phyloP scores from a whole-genome alignment of 352 stramenopile genomes.

The Phytophthora hybrid region DNA sequence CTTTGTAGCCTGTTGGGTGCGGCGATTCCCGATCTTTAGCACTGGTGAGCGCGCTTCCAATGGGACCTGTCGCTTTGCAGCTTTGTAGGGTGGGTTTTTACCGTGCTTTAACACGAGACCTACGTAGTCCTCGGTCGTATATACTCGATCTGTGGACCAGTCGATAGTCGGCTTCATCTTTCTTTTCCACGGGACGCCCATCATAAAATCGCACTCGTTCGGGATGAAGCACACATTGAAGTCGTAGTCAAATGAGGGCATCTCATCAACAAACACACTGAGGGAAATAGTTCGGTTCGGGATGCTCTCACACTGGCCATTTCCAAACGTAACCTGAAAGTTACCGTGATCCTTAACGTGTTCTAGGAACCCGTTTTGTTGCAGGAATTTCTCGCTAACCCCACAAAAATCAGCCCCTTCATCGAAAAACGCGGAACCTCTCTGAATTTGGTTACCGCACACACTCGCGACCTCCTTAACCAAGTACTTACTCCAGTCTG shows the following conservation, averaged over 20 bases:
- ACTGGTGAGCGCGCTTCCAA: neutral
- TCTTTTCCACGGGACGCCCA: slow-evolving; percentile 11
- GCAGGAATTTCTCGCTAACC: neutral
- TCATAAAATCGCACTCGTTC: slow-evolving; percentile 6
- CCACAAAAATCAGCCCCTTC: slow-evolving; percentile 15
- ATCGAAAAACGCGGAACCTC: neutral
- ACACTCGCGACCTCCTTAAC: slow-evolving; percentile 6
- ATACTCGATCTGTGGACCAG: slow-evolving; percentile 2
- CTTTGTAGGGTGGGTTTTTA: neutral
- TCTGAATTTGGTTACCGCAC: neutral
- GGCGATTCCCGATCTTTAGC: neutral
- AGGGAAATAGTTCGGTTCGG: neutral
- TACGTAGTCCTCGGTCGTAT: slow-evolving; percentile 1
- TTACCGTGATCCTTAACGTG: neutral
- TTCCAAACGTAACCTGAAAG: slow-evolving; percentile 6
- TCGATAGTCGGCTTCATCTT: slow-evolving; percentile 13
- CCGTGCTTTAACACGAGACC: neutral
- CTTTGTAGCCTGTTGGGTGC: slow-evolving; percentile 3
- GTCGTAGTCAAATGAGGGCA: slow-evolving; percentile 6
- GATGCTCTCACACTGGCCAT: neutral
- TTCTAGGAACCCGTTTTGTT: neutral
- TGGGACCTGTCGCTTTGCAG: neutral
- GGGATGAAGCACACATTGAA: slow-evolving; percentile 20
- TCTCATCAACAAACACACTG: slow-evolving; percentile 9
- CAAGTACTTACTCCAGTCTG: slow-evolving; percentile 1